These are phyloP conservation scores for Erodium trifolium DNA, from an alignment of 441 rosid genomes.

Conservation along the genomic window DNA sequence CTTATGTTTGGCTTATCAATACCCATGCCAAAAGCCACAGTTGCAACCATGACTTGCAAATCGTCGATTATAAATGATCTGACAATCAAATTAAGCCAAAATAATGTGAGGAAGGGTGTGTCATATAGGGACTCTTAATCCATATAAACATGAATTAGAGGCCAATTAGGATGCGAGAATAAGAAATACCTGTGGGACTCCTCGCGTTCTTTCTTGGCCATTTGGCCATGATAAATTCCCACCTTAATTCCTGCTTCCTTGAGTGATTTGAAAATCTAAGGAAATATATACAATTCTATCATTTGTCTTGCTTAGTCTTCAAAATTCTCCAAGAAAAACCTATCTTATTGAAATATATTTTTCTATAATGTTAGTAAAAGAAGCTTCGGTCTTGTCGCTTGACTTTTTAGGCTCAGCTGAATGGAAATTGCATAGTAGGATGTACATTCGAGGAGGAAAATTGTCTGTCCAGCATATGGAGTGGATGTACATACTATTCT, in stretches of 20 bases:
- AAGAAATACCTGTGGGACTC: constrained; percentile 35
- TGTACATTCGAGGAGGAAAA: background rate
- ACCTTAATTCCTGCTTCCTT: constrained; percentile 30
- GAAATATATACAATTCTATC: background rate
- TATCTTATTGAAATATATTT: background rate
- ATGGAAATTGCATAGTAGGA: background rate
- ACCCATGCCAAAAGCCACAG: constrained; percentile 53
- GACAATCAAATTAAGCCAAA: constrained; percentile 10
- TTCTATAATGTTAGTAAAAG: background rate
- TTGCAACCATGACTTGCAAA: constrained; percentile 43
- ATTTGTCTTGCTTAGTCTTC: background rate
- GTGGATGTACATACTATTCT: background rate
- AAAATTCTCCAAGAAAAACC: constrained; percentile 2
- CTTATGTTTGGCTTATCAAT: constrained; percentile 46
- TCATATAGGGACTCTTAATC: background rate
- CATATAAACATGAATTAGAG: constrained; percentile 9
- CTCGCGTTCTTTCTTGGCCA: constrained; percentile 39
- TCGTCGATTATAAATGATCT: constrained; percentile 45
- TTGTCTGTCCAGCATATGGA: background rate
- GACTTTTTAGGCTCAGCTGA: background rate
- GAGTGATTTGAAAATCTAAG: constrained; percentile 32
- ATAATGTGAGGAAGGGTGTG: constrained; percentile 8
- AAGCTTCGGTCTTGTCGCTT: background rate
- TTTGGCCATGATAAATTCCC: constrained; percentile 47
- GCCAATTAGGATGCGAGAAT: background rate